Conservation (phyloP, 176 grass and related monocot genomes). For the Luzula sylvatica region DNA sequence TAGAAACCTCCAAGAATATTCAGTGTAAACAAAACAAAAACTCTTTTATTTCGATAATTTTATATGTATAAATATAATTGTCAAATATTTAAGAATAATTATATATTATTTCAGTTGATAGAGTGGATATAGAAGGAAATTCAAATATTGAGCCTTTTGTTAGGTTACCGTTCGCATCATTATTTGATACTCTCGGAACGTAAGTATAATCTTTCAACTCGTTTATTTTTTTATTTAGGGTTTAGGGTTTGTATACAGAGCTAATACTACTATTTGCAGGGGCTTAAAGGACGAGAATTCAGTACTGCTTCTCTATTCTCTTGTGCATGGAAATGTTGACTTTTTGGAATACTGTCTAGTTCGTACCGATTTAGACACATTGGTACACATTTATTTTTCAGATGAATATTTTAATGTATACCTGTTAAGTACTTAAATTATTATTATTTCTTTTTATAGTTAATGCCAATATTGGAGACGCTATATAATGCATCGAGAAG, state of each 20-base stretch:
- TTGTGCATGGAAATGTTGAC: slow-evolving; percentile 90
- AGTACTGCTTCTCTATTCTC: slow-evolving; percentile 82
- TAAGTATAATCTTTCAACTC: slow-evolving; percentile 24
- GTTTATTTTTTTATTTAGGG: background rate
- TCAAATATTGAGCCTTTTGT: slow-evolving; percentile 70
- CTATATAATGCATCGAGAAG: slow-evolving; percentile 96
- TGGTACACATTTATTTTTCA: slow-evolving; percentile 50
- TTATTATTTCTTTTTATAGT: slow-evolving; percentile 31
- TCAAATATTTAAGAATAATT: slow-evolving; percentile 1
- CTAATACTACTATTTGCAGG: slow-evolving; percentile 19
- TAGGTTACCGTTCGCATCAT: slow-evolving; percentile 76
- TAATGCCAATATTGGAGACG: slow-evolving; percentile 93
- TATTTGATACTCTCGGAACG: slow-evolving; percentile 85
- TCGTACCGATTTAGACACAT: slow-evolving; percentile 95
- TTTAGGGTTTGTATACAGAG: background rate
- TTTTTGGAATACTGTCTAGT: slow-evolving; percentile 97
- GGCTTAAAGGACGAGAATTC: slow-evolving; percentile 80
- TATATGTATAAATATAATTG: background rate
- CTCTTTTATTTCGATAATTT: too few species aligned
- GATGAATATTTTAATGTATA: background rate
- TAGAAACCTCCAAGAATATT: slow-evolving; percentile 74
- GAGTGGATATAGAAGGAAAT: slow-evolving; percentile 67
- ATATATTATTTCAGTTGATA: slow-evolving; percentile 63
- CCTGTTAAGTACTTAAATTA: slow-evolving; percentile 12
- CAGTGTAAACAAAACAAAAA: slow-evolving; percentile 46